Conservation (phyloP, 148 eudicot species). For the Fagopyrum tataricum region DNA sequence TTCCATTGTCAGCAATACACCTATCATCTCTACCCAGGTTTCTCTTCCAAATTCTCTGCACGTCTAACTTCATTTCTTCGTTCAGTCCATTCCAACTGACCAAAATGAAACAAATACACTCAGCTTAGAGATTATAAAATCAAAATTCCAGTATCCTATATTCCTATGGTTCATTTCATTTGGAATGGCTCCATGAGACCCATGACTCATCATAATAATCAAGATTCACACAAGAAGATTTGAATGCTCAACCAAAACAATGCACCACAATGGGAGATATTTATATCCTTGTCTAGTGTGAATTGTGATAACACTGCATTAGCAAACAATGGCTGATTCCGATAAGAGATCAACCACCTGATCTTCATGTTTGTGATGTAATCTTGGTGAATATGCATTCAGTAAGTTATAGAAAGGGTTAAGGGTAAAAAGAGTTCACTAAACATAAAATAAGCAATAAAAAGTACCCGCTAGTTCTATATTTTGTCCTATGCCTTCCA, state of each 20-base stretch:
- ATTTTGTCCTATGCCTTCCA: slow-evolving; percentile 88
- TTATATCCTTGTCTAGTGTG: too few species aligned
- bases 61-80: slow-evolving; percentile 90
- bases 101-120: slow-evolving; percentile 12
- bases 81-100: slow-evolving; percentile 82
- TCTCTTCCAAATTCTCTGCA: slow-evolving; percentile 99
- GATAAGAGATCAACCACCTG: too few species aligned
- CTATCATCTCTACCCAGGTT: slow-evolving; percentile 98
- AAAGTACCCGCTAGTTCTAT: slow-evolving; percentile 60
- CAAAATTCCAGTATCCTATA: not conserved
- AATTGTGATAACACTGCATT: too few species aligned
- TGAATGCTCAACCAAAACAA: too few species aligned
- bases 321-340: too few species aligned
- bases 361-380: too few species aligned
- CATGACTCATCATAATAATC: too few species aligned
- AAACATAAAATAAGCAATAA: not conserved
- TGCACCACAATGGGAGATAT: too few species aligned
- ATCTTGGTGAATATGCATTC: too few species aligned
- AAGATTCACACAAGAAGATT: too few species aligned
- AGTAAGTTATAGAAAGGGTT: too few species aligned
- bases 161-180: not conserved
- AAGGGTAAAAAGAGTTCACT: not conserved
- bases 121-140: slow-evolving; percentile 2
- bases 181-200: not conserved
- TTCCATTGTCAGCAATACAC: slow-evolving; percentile 92